Evolutionary conservation across 2,329 filamentous ascomycete genomes (phyloP).

Genomic region (Cladosporium colombiae): DNA sequence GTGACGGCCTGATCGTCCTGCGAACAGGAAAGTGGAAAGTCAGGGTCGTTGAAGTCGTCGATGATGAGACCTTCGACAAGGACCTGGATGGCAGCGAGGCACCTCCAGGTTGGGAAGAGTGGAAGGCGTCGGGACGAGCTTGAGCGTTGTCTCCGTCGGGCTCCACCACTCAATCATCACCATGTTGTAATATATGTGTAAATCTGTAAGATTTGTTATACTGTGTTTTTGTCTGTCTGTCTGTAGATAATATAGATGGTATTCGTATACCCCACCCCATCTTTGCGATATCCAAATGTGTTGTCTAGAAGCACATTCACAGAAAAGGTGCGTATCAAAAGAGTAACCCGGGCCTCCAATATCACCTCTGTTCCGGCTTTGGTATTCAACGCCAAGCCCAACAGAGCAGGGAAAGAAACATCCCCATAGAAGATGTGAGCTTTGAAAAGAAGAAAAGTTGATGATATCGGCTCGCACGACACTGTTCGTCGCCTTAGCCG

Average conservation of each 20-base stretch:
- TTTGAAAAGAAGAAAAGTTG: neutral
- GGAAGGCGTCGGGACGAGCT: neutral
- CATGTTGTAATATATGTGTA: neutral
- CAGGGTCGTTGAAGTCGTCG: conserved; percentile 57
- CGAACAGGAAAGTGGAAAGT: conserved; percentile 63
- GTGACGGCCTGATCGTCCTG: conserved; percentile 57
- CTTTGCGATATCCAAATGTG: neutral
- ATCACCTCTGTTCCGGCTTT: neutral
- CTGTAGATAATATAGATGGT: neutral
- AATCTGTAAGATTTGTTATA: neutral
- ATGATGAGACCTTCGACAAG: conserved; percentile 22
- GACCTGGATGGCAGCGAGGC: neutral
- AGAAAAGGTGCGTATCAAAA: neutral
- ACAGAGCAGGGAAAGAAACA: neutral
- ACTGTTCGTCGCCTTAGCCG: neutral
- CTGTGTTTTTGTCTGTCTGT: neutral
- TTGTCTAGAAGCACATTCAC: neutral
- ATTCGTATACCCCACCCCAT: neutral
- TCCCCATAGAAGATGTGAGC: neutral
- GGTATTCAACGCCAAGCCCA: neutral
- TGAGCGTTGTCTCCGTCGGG: neutral
- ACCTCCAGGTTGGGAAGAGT: conserved; percentile 13
- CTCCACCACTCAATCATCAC: neutral
- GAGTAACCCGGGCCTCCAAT: neutral
- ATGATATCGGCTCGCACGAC: neutral